Evolutionary conservation across 768 basidiomycete genomes (phyloP).

Genomic region (Wakefieldia striispora): DNA sequence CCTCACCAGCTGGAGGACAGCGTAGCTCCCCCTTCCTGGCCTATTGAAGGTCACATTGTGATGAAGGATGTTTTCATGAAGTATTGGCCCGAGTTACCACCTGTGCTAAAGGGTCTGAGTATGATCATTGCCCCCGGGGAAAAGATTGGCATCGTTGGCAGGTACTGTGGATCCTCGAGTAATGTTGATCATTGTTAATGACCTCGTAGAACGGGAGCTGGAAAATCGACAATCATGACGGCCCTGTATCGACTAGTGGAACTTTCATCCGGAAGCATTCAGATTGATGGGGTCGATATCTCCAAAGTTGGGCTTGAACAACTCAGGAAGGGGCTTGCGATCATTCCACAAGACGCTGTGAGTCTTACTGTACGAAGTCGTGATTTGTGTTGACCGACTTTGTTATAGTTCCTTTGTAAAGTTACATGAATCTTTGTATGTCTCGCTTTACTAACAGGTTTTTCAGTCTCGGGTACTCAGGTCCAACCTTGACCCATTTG

Average conservation of each 20-base stretch:
- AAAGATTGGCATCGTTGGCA: slow-evolving; percentile 89
- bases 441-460: slow-evolving; percentile 9
- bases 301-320: slow-evolving; percentile 76
- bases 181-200: not conserved
- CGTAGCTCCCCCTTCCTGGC: slow-evolving; percentile 69
- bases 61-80: slow-evolving; percentile 74
- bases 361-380: not conserved
- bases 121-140: slow-evolving; percentile 73
- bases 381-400: not conserved
- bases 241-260: slow-evolving; percentile 87
- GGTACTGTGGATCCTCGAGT: slow-evolving; percentile 30
- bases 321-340: slow-evolving; percentile 64
- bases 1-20: slow-evolving; percentile 61
- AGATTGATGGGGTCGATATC: slow-evolving; percentile 82
- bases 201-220: slow-evolving; percentile 67
- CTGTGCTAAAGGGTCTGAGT: slow-evolving; percentile 79
- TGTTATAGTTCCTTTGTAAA: slow-evolving; percentile 39
- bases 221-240: slow-evolving; percentile 89
- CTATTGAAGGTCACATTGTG: slow-evolving; percentile 66
- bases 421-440: slow-evolving; percentile 3
- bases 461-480: slow-evolving; percentile 76
- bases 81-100: slow-evolving; percentile 86
- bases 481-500: slow-evolving; percentile 85
- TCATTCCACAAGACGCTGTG: slow-evolving; percentile 76
- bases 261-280: slow-evolving; percentile 67